phyloP scores from a whole-genome alignment of 257 asterid species.

The Rhazya stricta region DNA sequence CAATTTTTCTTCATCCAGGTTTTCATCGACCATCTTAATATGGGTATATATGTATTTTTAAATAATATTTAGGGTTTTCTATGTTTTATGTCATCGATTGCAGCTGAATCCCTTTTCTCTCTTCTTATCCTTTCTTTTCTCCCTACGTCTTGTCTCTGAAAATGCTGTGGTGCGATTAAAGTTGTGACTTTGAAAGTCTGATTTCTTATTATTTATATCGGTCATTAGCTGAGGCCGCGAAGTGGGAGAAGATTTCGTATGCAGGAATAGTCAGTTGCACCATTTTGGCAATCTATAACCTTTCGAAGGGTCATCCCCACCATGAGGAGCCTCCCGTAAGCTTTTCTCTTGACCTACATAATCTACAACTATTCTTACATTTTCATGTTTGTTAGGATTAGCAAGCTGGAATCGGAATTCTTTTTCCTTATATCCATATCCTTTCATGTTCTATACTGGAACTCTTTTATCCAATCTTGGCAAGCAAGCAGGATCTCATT shows the following conservation, averaged over 20 bases:
- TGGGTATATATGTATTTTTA: background rate
- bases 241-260: constrained; percentile 85
- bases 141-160: background rate
- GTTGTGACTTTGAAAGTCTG: background rate
- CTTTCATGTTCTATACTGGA: background rate
- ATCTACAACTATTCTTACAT: background rate
- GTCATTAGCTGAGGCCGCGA: constrained; percentile 67
- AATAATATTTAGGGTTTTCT: background rate
- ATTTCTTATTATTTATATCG: background rate
- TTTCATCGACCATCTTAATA: background rate
- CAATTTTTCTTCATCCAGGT: background rate
- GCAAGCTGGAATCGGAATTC: background rate
- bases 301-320: constrained; percentile 79
- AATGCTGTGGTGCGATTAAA: background rate
- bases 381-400: background rate
- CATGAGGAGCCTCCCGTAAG: constrained; percentile 72
- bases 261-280: constrained; percentile 46
- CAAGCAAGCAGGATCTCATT: background rate
- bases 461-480: background rate
- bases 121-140: background rate
- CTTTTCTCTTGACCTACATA: background rate
- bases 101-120: background rate
- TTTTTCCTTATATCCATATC: background rate
- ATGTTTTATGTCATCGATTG: background rate
- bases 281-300: constrained; percentile 37